phyloP scores from a whole-genome alignment of 768 basidiomycete genomes.

The Hydnomerulius pinastri region DNA sequence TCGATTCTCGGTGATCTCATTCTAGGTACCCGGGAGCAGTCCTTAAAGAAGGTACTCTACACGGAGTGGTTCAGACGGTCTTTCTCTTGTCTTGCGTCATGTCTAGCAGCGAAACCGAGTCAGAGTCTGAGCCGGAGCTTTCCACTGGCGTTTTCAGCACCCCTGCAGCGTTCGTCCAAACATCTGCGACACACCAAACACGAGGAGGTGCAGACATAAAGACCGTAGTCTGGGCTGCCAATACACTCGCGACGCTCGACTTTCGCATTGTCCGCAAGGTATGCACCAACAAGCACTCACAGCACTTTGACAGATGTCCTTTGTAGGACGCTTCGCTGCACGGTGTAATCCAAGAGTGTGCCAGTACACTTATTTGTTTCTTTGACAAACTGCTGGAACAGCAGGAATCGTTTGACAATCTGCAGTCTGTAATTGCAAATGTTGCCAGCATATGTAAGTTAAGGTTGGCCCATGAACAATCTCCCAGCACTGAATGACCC shows the following conservation, averaged over 20 bases:
- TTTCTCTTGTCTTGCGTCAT: constrained; percentile 15
- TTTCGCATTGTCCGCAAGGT: constrained; percentile 33
- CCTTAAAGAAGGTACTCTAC: not conserved
- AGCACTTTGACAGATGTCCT: not conserved
- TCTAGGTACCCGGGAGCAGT: too few relatives aligned
- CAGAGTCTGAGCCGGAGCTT: constrained; percentile 46
- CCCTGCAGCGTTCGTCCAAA: constrained; percentile 19
- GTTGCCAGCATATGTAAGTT: constrained; percentile 24
- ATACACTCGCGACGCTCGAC: constrained; percentile 28
- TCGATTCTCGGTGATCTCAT: too few relatives aligned
- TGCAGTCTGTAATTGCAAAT: constrained; percentile 11
- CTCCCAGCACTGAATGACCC: constrained; percentile 9
- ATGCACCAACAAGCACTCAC: not conserved
- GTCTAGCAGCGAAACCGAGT: constrained; percentile 57
- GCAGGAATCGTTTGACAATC: constrained; percentile 2
- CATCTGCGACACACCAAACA: constrained; percentile 11
- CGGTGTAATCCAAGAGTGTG: constrained; percentile 35
- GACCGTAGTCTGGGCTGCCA: constrained; percentile 25
- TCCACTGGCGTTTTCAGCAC: constrained; percentile 13
- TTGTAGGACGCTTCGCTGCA: constrained; percentile 37
- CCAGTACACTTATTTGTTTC: constrained; percentile 32
- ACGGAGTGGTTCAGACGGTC: not conserved
- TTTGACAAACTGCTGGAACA: constrained; percentile 26
- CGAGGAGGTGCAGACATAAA: not conserved
- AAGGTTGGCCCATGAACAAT: not conserved